phyloP scores from a whole-genome alignment of 139 green algal species.

The Auxenochlorella pyrenoidosa region DNA sequence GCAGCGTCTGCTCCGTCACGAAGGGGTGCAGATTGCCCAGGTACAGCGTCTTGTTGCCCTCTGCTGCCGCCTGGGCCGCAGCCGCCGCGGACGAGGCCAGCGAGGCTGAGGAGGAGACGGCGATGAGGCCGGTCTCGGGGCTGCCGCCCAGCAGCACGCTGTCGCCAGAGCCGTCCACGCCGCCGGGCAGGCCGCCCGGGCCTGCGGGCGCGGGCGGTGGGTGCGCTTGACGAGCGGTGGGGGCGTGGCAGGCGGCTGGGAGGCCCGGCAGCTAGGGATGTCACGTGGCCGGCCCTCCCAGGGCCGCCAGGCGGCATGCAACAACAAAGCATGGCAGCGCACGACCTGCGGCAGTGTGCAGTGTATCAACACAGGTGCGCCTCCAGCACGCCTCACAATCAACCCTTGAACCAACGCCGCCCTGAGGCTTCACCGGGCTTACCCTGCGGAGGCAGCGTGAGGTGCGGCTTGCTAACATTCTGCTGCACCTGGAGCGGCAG shows the following conservation, averaged over 20 bases:
- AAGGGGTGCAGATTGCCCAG: constrained; percentile 78
- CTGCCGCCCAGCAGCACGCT: not conserved
- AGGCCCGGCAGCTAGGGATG: not conserved
- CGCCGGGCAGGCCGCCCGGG: not conserved
- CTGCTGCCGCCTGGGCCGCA: not conserved
- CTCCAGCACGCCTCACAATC: too few relatives aligned
- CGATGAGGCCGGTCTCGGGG: constrained; percentile 11
- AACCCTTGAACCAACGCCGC: too few relatives aligned
- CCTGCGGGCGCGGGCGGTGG: not conserved
- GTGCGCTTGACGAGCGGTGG: not conserved
- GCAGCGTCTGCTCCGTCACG: constrained; percentile 64
- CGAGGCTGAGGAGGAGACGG: not conserved
- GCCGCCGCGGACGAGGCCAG: not conserved
- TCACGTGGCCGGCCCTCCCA: too few relatives aligned
- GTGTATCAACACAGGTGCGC: too few relatives aligned
- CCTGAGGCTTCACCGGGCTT: not conserved
- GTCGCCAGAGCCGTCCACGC: not conserved
- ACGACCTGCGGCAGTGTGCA: too few relatives aligned
- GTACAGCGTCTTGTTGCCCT: constrained; percentile 49
- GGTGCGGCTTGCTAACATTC: not conserved
- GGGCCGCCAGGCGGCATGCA: not conserved
- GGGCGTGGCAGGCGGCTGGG: not conserved
- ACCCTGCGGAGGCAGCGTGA: constrained; percentile 1
- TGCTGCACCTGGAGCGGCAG: not conserved
- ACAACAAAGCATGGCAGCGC: not conserved